Evolutionary conservation across 805 yeast genomes (phyloP).

Genomic region (Yarrowia sp.): DNA sequence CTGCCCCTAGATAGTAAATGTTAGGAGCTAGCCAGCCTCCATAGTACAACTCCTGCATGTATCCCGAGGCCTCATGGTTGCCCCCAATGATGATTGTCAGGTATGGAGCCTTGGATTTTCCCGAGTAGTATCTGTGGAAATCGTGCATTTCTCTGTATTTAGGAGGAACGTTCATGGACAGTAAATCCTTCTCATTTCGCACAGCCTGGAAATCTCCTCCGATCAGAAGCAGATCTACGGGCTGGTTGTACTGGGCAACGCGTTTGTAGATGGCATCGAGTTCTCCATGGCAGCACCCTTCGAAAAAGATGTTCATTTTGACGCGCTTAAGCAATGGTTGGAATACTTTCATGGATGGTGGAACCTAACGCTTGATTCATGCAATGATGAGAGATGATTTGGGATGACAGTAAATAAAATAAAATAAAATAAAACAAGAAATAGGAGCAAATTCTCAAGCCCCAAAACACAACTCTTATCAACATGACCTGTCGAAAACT

Average conservation of each 20-base stretch:
- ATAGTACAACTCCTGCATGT: constrained; percentile 69
- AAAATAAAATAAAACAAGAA: too few species aligned
- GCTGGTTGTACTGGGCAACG: constrained; percentile 43
- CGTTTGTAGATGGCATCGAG: constrained; percentile 63
- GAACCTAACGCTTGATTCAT: too few species aligned
- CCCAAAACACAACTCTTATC: too few species aligned
- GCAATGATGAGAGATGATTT: too few species aligned
- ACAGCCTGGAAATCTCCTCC: constrained; percentile 94
- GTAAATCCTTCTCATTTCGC: constrained; percentile 66
- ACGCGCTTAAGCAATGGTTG: too few species aligned
- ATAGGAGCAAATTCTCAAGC: too few species aligned
- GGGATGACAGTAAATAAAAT: too few species aligned
- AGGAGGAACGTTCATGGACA: constrained; percentile 76
- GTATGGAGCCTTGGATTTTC: constrained; percentile 69
- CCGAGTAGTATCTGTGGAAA: constrained; percentile 73
- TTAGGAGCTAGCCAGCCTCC: constrained; percentile 96
- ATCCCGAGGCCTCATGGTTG: constrained; percentile 89
- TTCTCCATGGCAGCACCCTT: constrained; percentile 92
- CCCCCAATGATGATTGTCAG: constrained; percentile 90
- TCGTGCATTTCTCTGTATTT: constrained; percentile 82
- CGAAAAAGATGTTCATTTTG: constrained; percentile 63
- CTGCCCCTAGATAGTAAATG: constrained; percentile 82
- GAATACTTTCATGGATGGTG: too few species aligned
- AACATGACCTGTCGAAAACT: too few species aligned
- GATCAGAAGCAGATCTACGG: constrained; percentile 69